These are phyloP conservation scores for Apophysomyces trapeziformis DNA, from an alignment of 371 early-diverging fungal species.

Conservation along the genomic window DNA sequence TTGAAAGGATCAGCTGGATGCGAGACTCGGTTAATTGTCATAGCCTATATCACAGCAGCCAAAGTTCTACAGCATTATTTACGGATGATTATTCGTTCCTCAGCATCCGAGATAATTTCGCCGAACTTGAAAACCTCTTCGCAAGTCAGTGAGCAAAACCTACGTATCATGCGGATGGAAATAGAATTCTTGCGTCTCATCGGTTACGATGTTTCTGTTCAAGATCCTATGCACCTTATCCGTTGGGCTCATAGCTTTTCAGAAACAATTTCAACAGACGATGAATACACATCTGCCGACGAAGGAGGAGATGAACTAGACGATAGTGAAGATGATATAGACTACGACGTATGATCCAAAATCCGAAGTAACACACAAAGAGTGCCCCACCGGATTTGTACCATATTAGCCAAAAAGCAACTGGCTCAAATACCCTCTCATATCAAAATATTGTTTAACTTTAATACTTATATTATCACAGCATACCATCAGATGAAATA, in stretches of 20 bases:
- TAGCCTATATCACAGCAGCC: slow-evolving; percentile 36
- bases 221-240: slow-evolving; percentile 25
- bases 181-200: slow-evolving; percentile 55
- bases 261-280: slow-evolving; percentile 8
- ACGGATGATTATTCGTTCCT: not conserved
- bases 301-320: slow-evolving; percentile 19
- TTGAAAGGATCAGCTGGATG: slow-evolving; percentile 36
- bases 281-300: slow-evolving; percentile 17
- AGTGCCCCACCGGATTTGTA: too few relatives aligned
- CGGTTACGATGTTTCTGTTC: slow-evolving; percentile 41
- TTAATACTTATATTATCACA: not conserved
- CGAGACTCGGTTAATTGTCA: slow-evolving; percentile 29
- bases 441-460: too few relatives aligned
- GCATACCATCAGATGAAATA: too few relatives aligned
- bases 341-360: not conserved
- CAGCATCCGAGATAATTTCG: slow-evolving; percentile 8
- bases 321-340: slow-evolving; percentile 3
- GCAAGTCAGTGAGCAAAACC: slow-evolving; percentile 7
- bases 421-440: too few relatives aligned
- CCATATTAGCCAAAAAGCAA: too few relatives aligned
- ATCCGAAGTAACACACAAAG: too few relatives aligned
- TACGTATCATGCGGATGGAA: slow-evolving; percentile 50
- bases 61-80: slow-evolving; percentile 32
- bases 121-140: not conserved
- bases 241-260: slow-evolving; percentile 38